A percentile compares a stretch with the other conserved stretches of the same genome.
Evolutionary conservation across 2,329 filamentous ascomycete species (phyloP).

Genomic region (Aspergillus versicolor): DNA sequence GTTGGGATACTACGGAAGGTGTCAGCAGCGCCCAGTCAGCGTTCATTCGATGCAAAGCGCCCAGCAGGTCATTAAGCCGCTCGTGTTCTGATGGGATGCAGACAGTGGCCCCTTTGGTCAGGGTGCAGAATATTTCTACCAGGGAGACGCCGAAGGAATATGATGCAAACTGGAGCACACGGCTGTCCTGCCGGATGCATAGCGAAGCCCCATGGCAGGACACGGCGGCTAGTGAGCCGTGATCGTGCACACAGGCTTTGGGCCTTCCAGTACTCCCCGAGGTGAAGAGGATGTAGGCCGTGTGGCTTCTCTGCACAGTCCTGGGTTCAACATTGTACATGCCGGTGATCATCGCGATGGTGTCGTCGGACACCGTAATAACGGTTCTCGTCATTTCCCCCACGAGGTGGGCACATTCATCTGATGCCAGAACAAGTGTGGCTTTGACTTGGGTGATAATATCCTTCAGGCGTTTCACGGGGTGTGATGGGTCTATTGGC

Average conservation of each 20-base stretch:
- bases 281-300: neutral
- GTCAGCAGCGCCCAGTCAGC: neutral
- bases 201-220: neutral
- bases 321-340: neutral
- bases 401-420: too few relatives aligned
- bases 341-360: neutral
- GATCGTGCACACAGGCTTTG: neutral
- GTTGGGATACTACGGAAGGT: neutral
- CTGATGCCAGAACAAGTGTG: too few relatives aligned
- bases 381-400: too few relatives aligned
- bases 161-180: neutral
- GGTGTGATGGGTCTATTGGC: neutral
- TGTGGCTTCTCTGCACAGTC: neutral
- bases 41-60: neutral
- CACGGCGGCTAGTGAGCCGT: neutral
- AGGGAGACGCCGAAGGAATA: neutral
- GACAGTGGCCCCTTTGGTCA: neutral
- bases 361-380: too few relatives aligned
- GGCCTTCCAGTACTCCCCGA: neutral
- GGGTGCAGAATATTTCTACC: neutral
- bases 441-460: neutral
- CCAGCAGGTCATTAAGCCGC: neutral
- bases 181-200: neutral
- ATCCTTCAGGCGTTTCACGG: neutral
- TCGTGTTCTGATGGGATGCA: neutral